Evolutionary conservation across 2,329 filamentous ascomycete genomes (phyloP), one percentile per base, ranked within the genome.

Genomic region (Neodidymelliopsis sp.): DNA sequence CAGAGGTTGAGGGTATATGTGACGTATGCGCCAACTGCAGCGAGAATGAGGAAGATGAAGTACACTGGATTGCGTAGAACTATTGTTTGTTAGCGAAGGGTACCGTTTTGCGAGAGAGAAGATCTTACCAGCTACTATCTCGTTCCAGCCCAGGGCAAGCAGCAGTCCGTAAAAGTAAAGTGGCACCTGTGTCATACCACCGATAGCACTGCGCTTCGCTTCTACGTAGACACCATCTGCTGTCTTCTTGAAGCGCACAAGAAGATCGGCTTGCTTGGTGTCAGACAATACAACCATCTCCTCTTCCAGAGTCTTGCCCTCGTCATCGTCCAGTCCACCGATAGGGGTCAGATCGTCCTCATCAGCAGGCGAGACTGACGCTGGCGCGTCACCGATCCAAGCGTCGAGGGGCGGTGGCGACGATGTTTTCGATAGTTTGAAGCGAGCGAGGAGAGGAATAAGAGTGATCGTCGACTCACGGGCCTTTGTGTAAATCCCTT

Each of bases 211-310:
- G 49, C 94, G 85, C 81, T 99, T 99, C 38, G 94, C 94, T 77
- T 99, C 94, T 30, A 99, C 92, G 65, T 96, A 99, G 4, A 99
- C 93, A 6, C 92, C 94, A 70, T 99, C 94, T 1, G 94, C 94
- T 25, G 91, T 94, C 82, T 97, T 97, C 82, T 97, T 97, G 82
- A 99, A 99, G 45, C 94, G 84, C 11, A 96, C 88, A 8, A 91
- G 90, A 20, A 99, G 82, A 70, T 99, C 92, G 69, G 96, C 90
- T 52, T 90, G 84, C 77, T 97, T 96, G 57, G 85, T 82, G 74
- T 97, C 93, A 65, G 87, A 88, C 35, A 99, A 81, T n/a, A 97
- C 84, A 0, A 90, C 94, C 86, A 95, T 96, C 75, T 99, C 94
- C 71, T 97, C 94, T 67, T 97, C 92, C 16, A 97, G 77, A 57